These are phyloP conservation scores for Phascolomyces articulosus DNA, from an alignment of 371 early-diverging fungal species.

Conservation along the genomic window DNA sequence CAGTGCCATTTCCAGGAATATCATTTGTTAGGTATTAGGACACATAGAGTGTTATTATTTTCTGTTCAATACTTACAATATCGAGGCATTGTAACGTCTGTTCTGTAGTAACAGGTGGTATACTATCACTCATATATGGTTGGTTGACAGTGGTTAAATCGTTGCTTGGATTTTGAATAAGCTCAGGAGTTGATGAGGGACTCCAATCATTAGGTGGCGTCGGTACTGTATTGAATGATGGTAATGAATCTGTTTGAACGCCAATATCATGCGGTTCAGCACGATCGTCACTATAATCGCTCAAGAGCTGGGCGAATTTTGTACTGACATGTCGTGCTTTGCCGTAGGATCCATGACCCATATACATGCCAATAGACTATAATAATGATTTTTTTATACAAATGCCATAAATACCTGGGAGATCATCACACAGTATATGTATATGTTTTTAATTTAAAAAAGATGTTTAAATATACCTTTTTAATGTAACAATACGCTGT, in stretches of 20 bases:
- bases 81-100: conserved; percentile 44
- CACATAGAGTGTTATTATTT: no score
- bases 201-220: conserved; percentile 24
- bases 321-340: conserved; percentile 35
- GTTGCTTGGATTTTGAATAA: neutral
- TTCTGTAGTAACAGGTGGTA: conserved; percentile 42
- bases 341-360: conserved; percentile 39
- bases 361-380: conserved; percentile 31
- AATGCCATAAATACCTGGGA: no score
- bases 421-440: no score
- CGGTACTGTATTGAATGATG: conserved; percentile 25
- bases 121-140: conserved; percentile 30
- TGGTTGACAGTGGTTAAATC: conserved; percentile 20
- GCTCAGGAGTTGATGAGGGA: conserved; percentile 23
- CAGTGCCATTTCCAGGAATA: neutral
- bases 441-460: no score
- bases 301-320: conserved; percentile 29
- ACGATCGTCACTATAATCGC: conserved; percentile 29
- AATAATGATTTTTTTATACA: no score
- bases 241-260: conserved; percentile 44
- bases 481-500: conserved; percentile 33
- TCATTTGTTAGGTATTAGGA: no score
- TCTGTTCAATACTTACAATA: conserved; percentile 26
- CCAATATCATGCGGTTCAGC: conserved; percentile 32
- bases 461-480: conserved; percentile 19